Conservation (phyloP, 2,329 filamentous ascomycete genomes). For the Stemphylium lycopersici region DNA sequence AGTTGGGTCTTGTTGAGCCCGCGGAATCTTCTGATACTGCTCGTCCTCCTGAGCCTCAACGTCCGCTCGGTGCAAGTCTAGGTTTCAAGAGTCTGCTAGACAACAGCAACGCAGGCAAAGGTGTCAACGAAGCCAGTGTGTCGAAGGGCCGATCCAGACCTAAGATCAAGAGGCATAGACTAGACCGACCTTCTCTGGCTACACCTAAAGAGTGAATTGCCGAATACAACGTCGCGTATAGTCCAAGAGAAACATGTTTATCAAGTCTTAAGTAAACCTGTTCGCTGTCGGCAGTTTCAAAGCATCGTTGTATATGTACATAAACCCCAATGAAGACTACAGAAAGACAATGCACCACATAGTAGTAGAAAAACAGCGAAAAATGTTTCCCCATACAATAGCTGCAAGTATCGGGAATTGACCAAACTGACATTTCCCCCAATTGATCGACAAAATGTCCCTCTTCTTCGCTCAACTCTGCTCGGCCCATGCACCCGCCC, state of each 20-base stretch:
- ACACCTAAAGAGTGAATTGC: neutral
- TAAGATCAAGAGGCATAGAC: neutral
- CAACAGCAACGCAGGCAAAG: neutral
- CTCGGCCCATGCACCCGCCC: neutral
- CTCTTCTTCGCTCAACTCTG: neutral
- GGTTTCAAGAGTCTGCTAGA: constrained; percentile 8
- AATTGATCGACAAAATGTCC: neutral
- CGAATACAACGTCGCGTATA: neutral
- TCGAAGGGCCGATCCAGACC: neutral
- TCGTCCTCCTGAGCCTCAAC: neutral
- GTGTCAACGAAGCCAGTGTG: neutral
- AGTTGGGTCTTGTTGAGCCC: constrained; percentile 10
- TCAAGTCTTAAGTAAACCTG: neutral
- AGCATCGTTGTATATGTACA: too few relatives aligned
- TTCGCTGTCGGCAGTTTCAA: too few relatives aligned
- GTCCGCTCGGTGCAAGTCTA: neutral
- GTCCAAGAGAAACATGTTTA: too few relatives aligned
- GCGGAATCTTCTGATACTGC: neutral
- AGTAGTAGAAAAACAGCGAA: neutral
- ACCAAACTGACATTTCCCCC: neutral
- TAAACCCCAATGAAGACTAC: too few relatives aligned
- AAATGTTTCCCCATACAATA: neutral
- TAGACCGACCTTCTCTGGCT: neutral
- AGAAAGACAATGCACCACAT: neutral
- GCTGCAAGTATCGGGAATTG: neutral